These are phyloP conservation scores for Solanum sejunctum DNA, from an alignment of 257 asterid species.

Conservation along the genomic window DNA sequence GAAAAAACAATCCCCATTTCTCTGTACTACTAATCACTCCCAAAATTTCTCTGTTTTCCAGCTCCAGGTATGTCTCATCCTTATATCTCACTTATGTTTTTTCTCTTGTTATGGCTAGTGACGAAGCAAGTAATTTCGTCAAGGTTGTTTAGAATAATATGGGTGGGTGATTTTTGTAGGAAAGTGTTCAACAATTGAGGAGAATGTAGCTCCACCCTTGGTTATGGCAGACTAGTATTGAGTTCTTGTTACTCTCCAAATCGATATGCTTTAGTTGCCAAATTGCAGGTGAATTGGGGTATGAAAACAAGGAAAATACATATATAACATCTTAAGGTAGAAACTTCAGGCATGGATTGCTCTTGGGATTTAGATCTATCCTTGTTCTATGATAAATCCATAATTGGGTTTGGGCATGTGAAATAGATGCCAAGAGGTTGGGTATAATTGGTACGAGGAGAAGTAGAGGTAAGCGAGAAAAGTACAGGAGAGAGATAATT, in stretches of 20 bases:
- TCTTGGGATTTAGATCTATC: neutral
- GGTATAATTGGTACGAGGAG: neutral
- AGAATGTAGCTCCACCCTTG: too few relatives aligned
- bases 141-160: too few relatives aligned
- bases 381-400: neutral
- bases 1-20: neutral
- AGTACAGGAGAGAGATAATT: neutral
- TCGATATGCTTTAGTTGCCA: neutral
- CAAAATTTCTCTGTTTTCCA: neutral
- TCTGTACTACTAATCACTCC: neutral
- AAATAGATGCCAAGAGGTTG: neutral
- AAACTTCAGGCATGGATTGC: neutral
- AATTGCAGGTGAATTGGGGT: neutral
- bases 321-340: neutral
- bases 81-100: neutral
- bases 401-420: neutral
- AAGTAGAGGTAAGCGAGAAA: neutral
- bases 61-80: neutral
- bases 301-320: neutral
- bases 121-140: too few relatives aligned
- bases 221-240: too few relatives aligned
- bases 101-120: too few relatives aligned
- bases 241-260: neutral
- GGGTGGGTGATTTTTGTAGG: too few relatives aligned
- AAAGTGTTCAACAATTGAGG: too few relatives aligned